A percentile compares a stretch with the other conserved stretches of the same genome.
These are phyloP conservation scores for Coccinonectria pachysandricola DNA, from an alignment of 2,329 filamentous ascomycete species.

Conservation along the genomic window DNA sequence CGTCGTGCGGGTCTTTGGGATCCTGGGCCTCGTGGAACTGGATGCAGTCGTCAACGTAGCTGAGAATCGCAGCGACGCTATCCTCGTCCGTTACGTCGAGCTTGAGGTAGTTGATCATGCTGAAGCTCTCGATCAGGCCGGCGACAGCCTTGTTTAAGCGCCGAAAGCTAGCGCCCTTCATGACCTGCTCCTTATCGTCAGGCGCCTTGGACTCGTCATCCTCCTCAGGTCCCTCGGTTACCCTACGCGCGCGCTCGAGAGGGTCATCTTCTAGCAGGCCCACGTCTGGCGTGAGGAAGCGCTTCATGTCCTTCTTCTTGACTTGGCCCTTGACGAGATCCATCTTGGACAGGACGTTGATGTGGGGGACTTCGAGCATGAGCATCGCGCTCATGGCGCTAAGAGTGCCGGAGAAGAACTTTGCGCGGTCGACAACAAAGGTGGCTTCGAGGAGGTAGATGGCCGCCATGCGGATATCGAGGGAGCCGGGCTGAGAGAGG, in stretches of 20 bases:
- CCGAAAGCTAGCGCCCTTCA: slow-evolving; percentile 75
- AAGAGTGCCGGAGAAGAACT: slow-evolving; percentile 93
- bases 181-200: slow-evolving; percentile 55
- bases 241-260: slow-evolving; percentile 34
- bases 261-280: slow-evolving; percentile 74
- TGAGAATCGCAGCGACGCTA: slow-evolving; percentile 73
- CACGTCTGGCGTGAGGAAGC: slow-evolving; percentile 80
- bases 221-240: slow-evolving; percentile 29
- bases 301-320: slow-evolving; percentile 75
- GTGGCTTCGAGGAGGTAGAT: slow-evolving; percentile 92
- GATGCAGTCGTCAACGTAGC: slow-evolving; percentile 89
- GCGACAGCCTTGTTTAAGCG: slow-evolving; percentile 81
- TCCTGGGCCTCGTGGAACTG: slow-evolving; percentile 92
- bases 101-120: slow-evolving; percentile 92
- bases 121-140: slow-evolving; percentile 89
- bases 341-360: slow-evolving; percentile 97
- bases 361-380: slow-evolving; percentile 92
- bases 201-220: slow-evolving; percentile 49
- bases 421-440: slow-evolving; percentile 89
- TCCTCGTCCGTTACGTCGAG: slow-evolving; percentile 86
- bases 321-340: slow-evolving; percentile 88
- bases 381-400: slow-evolving; percentile 99
- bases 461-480: slow-evolving; percentile 88
- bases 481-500: slow-evolving; percentile 64
- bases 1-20: slow-evolving; percentile 67